phyloP scores from a whole-genome alignment of 768 basidiomycete species.

The Tulasnella calospora region DNA sequence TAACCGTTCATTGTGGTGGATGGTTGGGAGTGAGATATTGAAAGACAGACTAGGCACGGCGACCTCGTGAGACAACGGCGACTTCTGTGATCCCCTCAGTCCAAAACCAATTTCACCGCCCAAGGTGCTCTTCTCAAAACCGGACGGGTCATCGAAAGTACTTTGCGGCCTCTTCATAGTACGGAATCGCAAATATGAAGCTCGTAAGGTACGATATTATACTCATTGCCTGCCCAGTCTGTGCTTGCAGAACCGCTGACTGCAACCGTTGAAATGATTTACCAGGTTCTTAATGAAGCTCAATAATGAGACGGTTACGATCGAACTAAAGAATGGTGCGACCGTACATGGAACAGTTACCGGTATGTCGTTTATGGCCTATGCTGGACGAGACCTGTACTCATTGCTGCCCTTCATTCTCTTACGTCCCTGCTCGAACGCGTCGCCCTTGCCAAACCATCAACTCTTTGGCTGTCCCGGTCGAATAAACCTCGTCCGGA shows the following conservation, averaged over 20 bases:
- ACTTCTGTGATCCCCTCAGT: constrained; percentile 9
- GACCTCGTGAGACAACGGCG: neutral
- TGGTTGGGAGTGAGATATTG: neutral
- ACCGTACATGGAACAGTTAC: constrained; percentile 95
- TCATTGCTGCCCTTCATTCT: constrained; percentile 4
- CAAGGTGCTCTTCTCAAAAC: neutral
- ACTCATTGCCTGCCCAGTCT: neutral
- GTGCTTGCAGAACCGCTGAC: neutral
- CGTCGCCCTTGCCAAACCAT: neutral
- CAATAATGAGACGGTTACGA: constrained; percentile 97
- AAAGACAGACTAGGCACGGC: neutral
- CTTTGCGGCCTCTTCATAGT: neutral
- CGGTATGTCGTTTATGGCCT: constrained; percentile 48
- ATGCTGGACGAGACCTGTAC: neutral
- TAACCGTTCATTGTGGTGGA: constrained; percentile 11
- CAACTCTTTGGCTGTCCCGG: neutral
- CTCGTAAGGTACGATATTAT: constrained; percentile 22
- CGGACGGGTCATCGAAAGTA: neutral
- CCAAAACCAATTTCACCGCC: constrained; percentile 13
- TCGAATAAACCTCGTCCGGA: neutral
- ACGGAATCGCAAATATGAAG: constrained; percentile 13
- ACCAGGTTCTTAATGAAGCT: constrained; percentile 96
- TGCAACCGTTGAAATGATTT: neutral
- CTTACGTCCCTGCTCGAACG: constrained; percentile 8
- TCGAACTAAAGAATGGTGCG: constrained; percentile 97